Percentiles rank a stretch among this genome's conserved stretches.
phyloP scores from a whole-genome alignment of 306 rosid genomes.

The Trifolium dubium region DNA sequence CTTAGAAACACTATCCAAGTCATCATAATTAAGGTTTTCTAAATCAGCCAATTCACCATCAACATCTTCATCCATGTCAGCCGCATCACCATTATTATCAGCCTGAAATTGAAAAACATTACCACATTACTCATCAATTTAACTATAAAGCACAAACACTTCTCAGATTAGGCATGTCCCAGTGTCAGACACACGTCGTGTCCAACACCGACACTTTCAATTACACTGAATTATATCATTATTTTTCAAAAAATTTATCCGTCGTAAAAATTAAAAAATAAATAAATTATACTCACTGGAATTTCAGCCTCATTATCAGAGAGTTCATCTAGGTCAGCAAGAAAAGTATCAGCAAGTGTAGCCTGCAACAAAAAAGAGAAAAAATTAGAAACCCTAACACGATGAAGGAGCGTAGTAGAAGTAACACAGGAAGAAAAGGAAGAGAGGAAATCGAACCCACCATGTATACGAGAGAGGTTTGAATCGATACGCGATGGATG shows the following conservation, averaged over 20 bases:
- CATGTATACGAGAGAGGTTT: too few species aligned
- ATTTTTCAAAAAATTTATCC: too few species aligned
- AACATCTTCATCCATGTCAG: slow-evolving; percentile 88
- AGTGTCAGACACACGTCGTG: too few species aligned
- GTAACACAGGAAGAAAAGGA: too few species aligned
- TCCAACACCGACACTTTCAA: too few species aligned
- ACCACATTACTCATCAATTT: neutral
- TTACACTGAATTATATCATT: too few species aligned
- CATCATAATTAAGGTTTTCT: slow-evolving; percentile 87
- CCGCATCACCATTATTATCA: slow-evolving; percentile 64
- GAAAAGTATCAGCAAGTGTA: slow-evolving; percentile 94
- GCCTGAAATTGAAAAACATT: slow-evolving; percentile 46
- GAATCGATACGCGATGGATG: too few species aligned
- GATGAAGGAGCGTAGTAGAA: too few species aligned
- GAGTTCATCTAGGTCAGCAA: slow-evolving; percentile 94
- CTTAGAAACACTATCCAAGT: slow-evolving; percentile 92
- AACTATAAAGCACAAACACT: neutral
- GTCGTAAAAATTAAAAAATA: slow-evolving; percentile 19
- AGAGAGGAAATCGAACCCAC: too few species aligned
- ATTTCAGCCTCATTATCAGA: slow-evolving; percentile 86
- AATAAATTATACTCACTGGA: slow-evolving; percentile 50
- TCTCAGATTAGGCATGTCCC: too few species aligned
- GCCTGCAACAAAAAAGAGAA: slow-evolving; percentile 57
- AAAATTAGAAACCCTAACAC: neutral
- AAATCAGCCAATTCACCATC: slow-evolving; percentile 91